A percentile compares a stretch with the other conserved stretches of the same genome.
Evolutionary conservation across 805 yeast genomes (phyloP).

Genomic region (Saccharomyces eubayanus): DNA sequence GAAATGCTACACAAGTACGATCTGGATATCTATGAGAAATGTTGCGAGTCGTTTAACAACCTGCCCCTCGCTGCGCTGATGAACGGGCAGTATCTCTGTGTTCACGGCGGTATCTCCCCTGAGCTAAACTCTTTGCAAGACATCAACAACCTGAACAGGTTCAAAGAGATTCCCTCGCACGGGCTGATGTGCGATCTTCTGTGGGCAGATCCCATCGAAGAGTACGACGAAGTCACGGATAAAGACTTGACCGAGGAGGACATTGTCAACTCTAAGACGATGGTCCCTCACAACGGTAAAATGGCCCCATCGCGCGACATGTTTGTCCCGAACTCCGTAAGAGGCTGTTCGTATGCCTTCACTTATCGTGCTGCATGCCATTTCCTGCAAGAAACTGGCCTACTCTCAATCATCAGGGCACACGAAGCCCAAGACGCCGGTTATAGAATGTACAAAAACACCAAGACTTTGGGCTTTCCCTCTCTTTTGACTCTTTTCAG

Average conservation of each 20-base stretch:
- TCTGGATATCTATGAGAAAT: constrained; percentile 54
- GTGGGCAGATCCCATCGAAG: constrained; percentile 95
- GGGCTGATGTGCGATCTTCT: constrained; percentile 91
- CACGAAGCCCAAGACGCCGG: constrained; percentile 99
- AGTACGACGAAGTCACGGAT: constrained; percentile 59
- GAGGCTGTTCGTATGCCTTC: constrained; percentile 91
- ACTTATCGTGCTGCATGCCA: constrained; percentile 75
- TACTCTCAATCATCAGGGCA: constrained; percentile 83
- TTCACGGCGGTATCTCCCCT: constrained; percentile 93
- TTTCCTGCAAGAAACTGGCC: constrained; percentile 67
- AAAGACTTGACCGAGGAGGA: constrained; percentile 21
- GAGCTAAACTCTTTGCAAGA: constrained; percentile 66
- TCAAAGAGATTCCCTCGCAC: constrained; percentile 84
- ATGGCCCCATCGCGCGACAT: background rate
- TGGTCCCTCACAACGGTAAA: constrained; percentile 12
- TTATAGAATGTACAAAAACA: constrained; percentile 84
- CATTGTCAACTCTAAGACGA: background rate
- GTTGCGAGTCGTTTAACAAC: constrained; percentile 72
- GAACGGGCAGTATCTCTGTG: constrained; percentile 91
- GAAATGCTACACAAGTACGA: constrained; percentile 86
- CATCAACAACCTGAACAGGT: constrained; percentile 61
- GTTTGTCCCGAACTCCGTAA: constrained; percentile 58
- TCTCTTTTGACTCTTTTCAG: constrained; percentile 83
- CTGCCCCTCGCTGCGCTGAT: constrained; percentile 87
- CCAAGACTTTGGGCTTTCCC: constrained; percentile 80